Evolutionary conservation across 2,329 filamentous ascomycete species (phyloP).

Genomic region (Parastagonospora nodorum): DNA sequence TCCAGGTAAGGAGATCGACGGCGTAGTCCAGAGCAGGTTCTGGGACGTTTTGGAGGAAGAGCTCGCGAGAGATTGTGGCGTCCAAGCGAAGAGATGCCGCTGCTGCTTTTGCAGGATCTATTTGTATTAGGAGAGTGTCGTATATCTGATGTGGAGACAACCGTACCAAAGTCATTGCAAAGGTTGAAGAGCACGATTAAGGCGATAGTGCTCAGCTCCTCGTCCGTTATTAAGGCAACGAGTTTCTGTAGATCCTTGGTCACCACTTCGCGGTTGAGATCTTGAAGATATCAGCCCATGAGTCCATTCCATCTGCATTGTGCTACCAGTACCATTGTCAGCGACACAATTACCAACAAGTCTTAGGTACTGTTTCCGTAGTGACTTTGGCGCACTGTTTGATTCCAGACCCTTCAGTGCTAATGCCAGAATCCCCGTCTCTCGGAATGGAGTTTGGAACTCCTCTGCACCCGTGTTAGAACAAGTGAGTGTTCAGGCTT

Average conservation of each 20-base stretch:
- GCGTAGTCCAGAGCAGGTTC: slow-evolving; percentile 42
- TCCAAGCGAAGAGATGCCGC: slow-evolving; percentile 43
- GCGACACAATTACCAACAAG: slow-evolving; percentile 47
- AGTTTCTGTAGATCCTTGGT: slow-evolving; percentile 32
- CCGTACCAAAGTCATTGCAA: slow-evolving; percentile 48
- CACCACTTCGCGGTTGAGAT: slow-evolving; percentile 38
- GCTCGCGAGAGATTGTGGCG: slow-evolving; percentile 28
- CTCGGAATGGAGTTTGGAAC: slow-evolving; percentile 36
- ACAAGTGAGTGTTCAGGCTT: background rate
- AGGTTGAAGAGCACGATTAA: slow-evolving; percentile 52
- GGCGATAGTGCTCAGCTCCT: slow-evolving; percentile 33
- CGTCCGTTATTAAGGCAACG: slow-evolving; percentile 26
- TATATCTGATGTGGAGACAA: background rate
- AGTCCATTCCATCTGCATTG: background rate
- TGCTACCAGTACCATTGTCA: slow-evolving; percentile 35
- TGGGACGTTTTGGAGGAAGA: slow-evolving; percentile 33
- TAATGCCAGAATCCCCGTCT: slow-evolving; percentile 35
- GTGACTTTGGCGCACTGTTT: slow-evolving; percentile 13
- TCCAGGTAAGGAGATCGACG: slow-evolving; percentile 41
- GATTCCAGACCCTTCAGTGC: slow-evolving; percentile 32
- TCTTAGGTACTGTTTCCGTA: slow-evolving; percentile 42
- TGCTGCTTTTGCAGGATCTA: slow-evolving; percentile 43
- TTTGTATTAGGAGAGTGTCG: slow-evolving; percentile 16
- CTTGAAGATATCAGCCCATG: slow-evolving; percentile 28
- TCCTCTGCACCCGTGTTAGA: slow-evolving; percentile 37